Conservation (phyloP, 2,329 filamentous ascomycete genomes). For the Microcera coccophila region DNA sequence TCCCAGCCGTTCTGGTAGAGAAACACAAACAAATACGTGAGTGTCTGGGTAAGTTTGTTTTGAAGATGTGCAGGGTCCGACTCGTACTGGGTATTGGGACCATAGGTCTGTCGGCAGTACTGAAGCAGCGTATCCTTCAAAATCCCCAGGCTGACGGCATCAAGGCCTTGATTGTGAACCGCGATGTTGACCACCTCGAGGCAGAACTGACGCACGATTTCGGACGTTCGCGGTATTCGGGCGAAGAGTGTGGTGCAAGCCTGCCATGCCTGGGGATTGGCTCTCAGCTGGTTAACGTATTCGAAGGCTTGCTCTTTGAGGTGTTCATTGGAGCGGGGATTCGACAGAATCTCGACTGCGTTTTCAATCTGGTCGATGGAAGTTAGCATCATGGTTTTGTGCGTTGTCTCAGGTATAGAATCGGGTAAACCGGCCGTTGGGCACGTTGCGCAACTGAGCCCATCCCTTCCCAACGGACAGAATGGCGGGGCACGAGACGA, state of each 20-base stretch:
- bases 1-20: slow-evolving; percentile 86
- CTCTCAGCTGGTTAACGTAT: slow-evolving; percentile 72
- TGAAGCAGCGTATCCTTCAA: slow-evolving; percentile 78
- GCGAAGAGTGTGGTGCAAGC: slow-evolving; percentile 83
- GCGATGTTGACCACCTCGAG: slow-evolving; percentile 93
- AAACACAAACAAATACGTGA: slow-evolving; percentile 88
- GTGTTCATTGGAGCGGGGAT: slow-evolving; percentile 69
- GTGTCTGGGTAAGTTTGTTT: slow-evolving; percentile 94
- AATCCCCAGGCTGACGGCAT: slow-evolving; percentile 65
- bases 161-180: slow-evolving; percentile 73
- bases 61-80: slow-evolving; percentile 75
- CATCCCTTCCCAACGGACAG: too few relatives aligned
- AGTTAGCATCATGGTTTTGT: neutral
- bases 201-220: slow-evolving; percentile 82
- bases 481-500: slow-evolving; percentile 29
- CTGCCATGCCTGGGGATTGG: slow-evolving; percentile 85
- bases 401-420: slow-evolving; percentile 5
- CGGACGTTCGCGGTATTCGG: slow-evolving; percentile 68
- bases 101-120: slow-evolving; percentile 76
- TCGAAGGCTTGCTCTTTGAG: slow-evolving; percentile 80
- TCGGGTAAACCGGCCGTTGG: too few relatives aligned
- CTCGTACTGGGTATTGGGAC: slow-evolving; percentile 51
- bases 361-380: slow-evolving; percentile 69
- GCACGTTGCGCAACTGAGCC: too few relatives aligned
- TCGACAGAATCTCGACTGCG: slow-evolving; percentile 91